A percentile compares a stretch with the other conserved stretches of the same genome.
phyloP scores from a whole-genome alignment of 202 grass and related monocot species.

The Carex arenaria region DNA sequence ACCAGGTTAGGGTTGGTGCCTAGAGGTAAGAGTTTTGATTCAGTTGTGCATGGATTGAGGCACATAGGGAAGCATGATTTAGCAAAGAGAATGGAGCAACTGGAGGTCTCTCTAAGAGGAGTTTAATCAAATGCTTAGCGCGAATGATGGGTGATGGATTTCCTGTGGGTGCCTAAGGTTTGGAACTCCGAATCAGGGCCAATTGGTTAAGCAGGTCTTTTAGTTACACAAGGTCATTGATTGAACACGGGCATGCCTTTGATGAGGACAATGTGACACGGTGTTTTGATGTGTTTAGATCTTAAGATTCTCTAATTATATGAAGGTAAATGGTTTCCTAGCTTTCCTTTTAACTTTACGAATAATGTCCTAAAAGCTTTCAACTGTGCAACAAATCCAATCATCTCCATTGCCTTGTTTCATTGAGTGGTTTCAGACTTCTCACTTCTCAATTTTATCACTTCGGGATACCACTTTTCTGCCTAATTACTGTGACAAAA shows the following conservation, averaged over 20 bases:
- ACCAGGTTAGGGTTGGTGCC: slow-evolving; percentile 64
- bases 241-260: background rate
- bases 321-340: background rate
- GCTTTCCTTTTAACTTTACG: background rate
- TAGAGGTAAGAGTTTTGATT: slow-evolving; percentile 51
- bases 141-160: background rate
- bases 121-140: slow-evolving; percentile 22
- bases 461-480: background rate
- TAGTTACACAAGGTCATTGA: background rate
- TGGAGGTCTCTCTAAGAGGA: slow-evolving; percentile 60
- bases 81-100: slow-evolving; percentile 65
- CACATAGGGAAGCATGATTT: slow-evolving; percentile 74
- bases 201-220: background rate
- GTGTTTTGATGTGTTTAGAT: background rate
- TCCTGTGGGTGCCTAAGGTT: background rate
- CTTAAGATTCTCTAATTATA: background rate
- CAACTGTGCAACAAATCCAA: background rate
- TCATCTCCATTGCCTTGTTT: background rate
- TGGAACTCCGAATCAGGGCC: background rate
- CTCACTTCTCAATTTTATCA: background rate
- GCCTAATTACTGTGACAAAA: background rate
- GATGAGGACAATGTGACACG: background rate
- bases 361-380: background rate
- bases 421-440: background rate
- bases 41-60: slow-evolving; percentile 64